Percentiles rank a stretch among this genome's conserved stretches.
Conservation (phyloP, 2,329 filamentous ascomycete genomes). For the Trichothecium sympodiale region DNA sequence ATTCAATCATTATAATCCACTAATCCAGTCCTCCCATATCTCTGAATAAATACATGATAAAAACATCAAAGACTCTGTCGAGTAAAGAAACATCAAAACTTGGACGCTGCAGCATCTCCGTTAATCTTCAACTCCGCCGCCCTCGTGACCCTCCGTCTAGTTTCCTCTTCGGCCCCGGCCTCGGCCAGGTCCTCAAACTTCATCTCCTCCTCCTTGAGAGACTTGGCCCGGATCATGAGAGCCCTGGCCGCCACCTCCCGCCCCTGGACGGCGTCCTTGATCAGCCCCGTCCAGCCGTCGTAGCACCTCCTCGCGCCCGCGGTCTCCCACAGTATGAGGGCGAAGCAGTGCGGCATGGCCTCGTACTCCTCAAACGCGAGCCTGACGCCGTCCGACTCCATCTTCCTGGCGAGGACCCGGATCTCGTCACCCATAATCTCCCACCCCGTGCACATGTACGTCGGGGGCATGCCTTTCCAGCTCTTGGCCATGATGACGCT, state of each 20-base stretch:
- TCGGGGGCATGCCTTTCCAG: constrained; percentile 54
- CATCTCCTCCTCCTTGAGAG: constrained; percentile 35
- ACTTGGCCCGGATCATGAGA: constrained; percentile 36
- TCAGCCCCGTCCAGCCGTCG: constrained; percentile 45
- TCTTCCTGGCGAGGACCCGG: constrained; percentile 44
- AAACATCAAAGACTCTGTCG: too few species aligned
- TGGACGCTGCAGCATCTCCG: constrained; percentile 15
- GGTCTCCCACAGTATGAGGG: constrained; percentile 38
- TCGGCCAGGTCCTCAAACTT: constrained; percentile 29
- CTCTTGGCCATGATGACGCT: constrained; percentile 45
- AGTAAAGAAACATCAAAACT: constrained; percentile 19
- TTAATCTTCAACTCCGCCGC: constrained; percentile 4
- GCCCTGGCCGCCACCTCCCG: constrained; percentile 27
- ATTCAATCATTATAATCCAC: too few species aligned
- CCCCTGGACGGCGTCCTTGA: constrained; percentile 27
- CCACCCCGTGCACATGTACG: constrained; percentile 59
- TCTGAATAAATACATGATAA: too few species aligned
- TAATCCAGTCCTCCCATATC: too few species aligned
- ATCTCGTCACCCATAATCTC: constrained; percentile 63
- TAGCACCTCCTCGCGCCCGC: constrained; percentile 40
- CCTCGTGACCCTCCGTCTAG: constrained; percentile 21
- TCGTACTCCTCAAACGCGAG: constrained; percentile 65
- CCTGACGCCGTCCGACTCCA: constrained; percentile 43
- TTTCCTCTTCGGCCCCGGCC: constrained; percentile 31
- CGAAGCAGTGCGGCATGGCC: constrained; percentile 72